Conservation (phyloP, 306 rosid genomes). For the Calophaca sinica region DNA sequence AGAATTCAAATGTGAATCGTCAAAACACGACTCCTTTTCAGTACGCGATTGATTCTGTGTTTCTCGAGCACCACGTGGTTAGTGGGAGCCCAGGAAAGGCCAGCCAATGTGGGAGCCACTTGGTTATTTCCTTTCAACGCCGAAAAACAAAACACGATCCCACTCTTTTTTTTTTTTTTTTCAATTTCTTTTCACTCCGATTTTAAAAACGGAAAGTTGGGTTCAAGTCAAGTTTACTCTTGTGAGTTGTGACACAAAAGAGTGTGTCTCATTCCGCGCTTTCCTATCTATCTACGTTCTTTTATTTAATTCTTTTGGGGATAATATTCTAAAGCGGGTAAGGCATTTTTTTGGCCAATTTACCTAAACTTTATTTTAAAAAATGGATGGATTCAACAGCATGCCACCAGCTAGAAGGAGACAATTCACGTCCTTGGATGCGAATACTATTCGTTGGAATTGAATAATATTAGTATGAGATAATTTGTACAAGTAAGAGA, state of each 20-base stretch:
- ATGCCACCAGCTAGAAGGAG: neutral
- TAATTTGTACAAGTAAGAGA: neutral
- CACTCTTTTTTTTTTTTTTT: neutral
- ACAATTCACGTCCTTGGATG: neutral
- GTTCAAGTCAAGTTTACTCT: conserved; percentile 23
- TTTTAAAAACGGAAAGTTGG: conserved; percentile 30
- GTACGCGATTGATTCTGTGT: conserved; percentile 43
- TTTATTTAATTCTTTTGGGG: neutral
- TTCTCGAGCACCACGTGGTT: conserved; percentile 82
- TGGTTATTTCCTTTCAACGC: conserved; percentile 53
- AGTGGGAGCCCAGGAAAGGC: conserved; percentile 58
- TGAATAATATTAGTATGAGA: neutral
- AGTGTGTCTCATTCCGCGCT: conserved; percentile 29
- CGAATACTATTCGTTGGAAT: neutral
- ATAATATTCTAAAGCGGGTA: conserved; percentile 6
- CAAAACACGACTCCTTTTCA: conserved; percentile 60
- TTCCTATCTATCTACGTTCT: conserved; percentile 1
- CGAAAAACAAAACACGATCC: conserved; percentile 45
- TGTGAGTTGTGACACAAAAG: conserved; percentile 32
- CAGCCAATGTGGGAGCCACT: conserved; percentile 62
- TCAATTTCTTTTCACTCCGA: neutral
- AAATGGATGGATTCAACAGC: no score
- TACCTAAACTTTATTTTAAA: neutral
- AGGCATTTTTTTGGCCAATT: conserved; percentile 16
- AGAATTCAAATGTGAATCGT: conserved; percentile 43